Evolutionary conservation across 108 stramenopile species (phyloP).

Genomic region (Cyclotella sp.): DNA sequence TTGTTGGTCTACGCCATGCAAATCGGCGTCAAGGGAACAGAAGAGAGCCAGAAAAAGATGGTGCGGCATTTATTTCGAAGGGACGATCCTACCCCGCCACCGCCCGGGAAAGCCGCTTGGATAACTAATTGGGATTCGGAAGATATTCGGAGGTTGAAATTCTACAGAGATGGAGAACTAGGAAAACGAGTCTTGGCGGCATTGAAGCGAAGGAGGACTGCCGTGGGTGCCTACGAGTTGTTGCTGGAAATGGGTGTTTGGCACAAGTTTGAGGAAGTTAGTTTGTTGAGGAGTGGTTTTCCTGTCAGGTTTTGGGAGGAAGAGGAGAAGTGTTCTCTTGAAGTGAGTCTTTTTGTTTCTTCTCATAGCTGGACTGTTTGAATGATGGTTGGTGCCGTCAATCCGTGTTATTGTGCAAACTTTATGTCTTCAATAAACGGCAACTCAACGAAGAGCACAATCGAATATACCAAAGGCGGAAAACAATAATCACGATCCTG

Average conservation of each 20-base stretch:
- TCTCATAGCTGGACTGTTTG: not conserved
- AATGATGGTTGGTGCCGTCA: not conserved
- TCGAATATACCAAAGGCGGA: not conserved
- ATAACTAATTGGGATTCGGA: conserved; percentile 43
- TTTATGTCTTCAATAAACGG: not conserved
- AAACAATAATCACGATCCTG: conserved; percentile 52
- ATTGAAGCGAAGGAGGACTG: conserved; percentile 59
- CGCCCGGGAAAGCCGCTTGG: conserved; percentile 17
- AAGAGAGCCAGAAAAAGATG: conserved; percentile 49
- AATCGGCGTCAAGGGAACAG: conserved; percentile 64
- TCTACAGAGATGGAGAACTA: conserved; percentile 43
- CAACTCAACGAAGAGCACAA: not conserved
- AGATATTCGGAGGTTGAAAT: conserved; percentile 64
- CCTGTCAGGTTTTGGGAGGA: conserved; percentile 59
- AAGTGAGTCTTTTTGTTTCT: conserved; percentile 11
- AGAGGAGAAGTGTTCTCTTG: conserved; percentile 47
- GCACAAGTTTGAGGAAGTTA: conserved; percentile 63
- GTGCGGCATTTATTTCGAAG: conserved; percentile 61
- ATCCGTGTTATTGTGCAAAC: not conserved
- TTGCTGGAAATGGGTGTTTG: conserved; percentile 68
- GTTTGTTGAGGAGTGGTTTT: conserved; percentile 79
- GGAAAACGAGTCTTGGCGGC: conserved; percentile 59
- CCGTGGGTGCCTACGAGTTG: conserved; percentile 76
- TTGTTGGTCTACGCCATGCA: conserved; percentile 67
- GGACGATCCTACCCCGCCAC: conserved; percentile 13